Evolutionary conservation across 768 basidiomycete species (phyloP), one percentile per base, ranked within the genome.

Genomic region (Stropharia rugosoannulata): DNA sequence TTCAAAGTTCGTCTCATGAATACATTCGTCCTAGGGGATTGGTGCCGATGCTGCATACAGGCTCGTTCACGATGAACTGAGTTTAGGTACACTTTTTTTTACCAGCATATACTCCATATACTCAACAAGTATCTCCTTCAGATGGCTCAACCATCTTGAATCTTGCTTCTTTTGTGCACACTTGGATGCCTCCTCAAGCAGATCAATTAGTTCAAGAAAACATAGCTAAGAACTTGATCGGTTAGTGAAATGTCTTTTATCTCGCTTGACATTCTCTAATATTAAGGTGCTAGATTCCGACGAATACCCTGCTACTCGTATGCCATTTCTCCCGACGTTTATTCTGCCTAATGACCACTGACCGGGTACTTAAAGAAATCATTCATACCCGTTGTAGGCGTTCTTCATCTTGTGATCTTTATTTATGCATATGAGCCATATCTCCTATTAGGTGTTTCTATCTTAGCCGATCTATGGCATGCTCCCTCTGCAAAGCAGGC

Each of bases 231-330:
- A 90, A 89, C 66, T 69, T 87, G 15, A 84, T 87, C 22, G 80
- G 77, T 72, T 5, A 32, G 18, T 51, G 44, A 18, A 15, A 2
- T 11, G 9, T 16, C 10, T 32, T 59, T 19, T 18, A 5, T 19
- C 12, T 16, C 6, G 29, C 3, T 1, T 11, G 5, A 25, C n/a
- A 19, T 27, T 51, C 50, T 36, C 39, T 54, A 19, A 53, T 51
- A 22, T 41, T 29, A 29, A 22, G 15, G 16, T 39, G 27, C 37
- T 53, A 74, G 73, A 76, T 59, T 59, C 67, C 18, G 87, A 87
- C 66, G 87, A 89, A 66, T 89, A 89, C 67, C 86, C 86, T 11
- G 79, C 80, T 4, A 81, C 83, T n/a, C 80, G 80, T 80, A 73
- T 35, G 36, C 12, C n/a, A 48, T 15, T 42, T 40, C 22, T 22